Evolutionary conservation across 2,329 filamentous ascomycete species (phyloP).

Genomic region (Microcyclosporella mali): DNA sequence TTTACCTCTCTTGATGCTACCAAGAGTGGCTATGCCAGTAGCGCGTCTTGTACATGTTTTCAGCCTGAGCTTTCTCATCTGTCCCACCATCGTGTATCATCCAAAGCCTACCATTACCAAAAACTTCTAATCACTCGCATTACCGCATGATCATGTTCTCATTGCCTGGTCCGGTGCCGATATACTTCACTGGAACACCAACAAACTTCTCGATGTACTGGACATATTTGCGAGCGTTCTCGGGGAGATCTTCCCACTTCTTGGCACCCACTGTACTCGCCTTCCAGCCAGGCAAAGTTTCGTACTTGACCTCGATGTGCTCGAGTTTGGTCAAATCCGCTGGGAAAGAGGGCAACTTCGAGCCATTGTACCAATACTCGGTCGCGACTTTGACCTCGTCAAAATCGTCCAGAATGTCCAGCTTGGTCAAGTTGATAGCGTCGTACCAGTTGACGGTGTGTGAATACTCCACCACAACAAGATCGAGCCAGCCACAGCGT

Average conservation of each 20-base stretch:
- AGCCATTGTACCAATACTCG: constrained; percentile 57
- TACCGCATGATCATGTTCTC: constrained; percentile 58
- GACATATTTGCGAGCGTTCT: constrained; percentile 59
- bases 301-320: constrained; percentile 59
- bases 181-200: constrained; percentile 57
- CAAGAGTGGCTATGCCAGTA: no score
- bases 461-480: constrained; percentile 64
- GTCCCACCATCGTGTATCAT: no score
- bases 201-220: constrained; percentile 62
- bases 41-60: no score
- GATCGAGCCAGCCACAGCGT: constrained; percentile 60
- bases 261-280: constrained; percentile 55
- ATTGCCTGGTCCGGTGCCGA: constrained; percentile 60
- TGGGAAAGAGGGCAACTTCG: constrained; percentile 57
- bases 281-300: constrained; percentile 65
- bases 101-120: no score
- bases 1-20: no score
- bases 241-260: constrained; percentile 57
- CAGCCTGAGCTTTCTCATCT: no score
- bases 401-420: constrained; percentile 69
- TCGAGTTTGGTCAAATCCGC: constrained; percentile 56
- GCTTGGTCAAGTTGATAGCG: constrained; percentile 57
- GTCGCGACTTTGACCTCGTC: constrained; percentile 67
- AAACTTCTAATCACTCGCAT: not conserved
- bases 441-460: constrained; percentile 62